These are phyloP conservation scores for Phytophthora chlamydospora DNA, from an alignment of 352 stramenopile genomes.

Conservation along the genomic window DNA sequence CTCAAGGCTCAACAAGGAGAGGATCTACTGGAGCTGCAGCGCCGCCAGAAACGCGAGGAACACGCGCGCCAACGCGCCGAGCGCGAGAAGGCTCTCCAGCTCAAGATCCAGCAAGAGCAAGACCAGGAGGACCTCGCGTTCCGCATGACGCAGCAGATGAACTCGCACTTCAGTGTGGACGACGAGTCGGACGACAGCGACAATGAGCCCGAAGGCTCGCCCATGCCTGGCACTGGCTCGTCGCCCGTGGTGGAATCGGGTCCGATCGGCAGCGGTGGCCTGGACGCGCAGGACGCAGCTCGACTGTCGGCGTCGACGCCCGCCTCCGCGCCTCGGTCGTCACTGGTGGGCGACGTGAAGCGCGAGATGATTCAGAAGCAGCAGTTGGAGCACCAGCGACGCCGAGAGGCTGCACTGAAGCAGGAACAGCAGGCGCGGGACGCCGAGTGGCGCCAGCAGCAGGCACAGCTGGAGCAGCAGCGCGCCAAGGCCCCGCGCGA, in stretches of 20 bases:
- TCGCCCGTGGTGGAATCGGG: slow-evolving; percentile 17
- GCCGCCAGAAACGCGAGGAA: slow-evolving; percentile 73
- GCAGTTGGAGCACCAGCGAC: slow-evolving; percentile 65
- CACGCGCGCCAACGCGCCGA: slow-evolving; percentile 63
- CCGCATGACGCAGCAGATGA: slow-evolving; percentile 44
- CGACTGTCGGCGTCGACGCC: slow-evolving; percentile 8
- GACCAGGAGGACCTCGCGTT: slow-evolving; percentile 54
- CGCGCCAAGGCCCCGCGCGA: slow-evolving; percentile 31
- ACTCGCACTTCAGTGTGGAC: slow-evolving; percentile 44
- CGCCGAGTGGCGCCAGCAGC: slow-evolving; percentile 34
- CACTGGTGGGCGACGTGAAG: slow-evolving; percentile 70
- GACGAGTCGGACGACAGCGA: slow-evolving; percentile 40
- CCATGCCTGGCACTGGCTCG: slow-evolving; percentile 1
- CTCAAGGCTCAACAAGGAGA: slow-evolving; percentile 42
- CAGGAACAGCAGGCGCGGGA: slow-evolving; percentile 47
- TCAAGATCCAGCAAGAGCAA: slow-evolving; percentile 35
- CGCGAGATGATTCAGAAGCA: slow-evolving; percentile 72
- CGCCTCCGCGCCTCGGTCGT: slow-evolving; percentile 49
- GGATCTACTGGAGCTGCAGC: slow-evolving; percentile 63
- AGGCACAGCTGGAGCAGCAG: slow-evolving; percentile 42
- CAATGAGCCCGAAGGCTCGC: slow-evolving; percentile 34
- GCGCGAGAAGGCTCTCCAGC: slow-evolving; percentile 45
- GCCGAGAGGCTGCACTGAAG: slow-evolving; percentile 61
- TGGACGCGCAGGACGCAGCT: slow-evolving; percentile 8
- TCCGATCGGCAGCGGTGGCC: slow-evolving; percentile 15